These are phyloP conservation scores for Brassica hybrid DNA, from an alignment of 441 rosid species.

Conservation along the genomic window DNA sequence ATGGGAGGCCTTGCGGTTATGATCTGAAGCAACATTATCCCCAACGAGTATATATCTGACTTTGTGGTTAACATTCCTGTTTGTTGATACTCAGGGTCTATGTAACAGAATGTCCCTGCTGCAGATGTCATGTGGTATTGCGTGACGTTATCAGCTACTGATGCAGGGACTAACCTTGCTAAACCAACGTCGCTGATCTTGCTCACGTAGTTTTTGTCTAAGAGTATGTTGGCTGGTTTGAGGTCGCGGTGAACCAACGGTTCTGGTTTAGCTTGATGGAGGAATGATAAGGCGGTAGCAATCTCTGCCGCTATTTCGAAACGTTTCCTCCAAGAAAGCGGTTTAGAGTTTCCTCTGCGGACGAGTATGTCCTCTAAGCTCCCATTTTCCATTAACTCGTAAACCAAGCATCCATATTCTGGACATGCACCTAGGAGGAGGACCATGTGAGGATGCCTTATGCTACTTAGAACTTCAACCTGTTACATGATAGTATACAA, in stretches of 20 bases:
- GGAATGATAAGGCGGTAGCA: constrained; percentile 67
- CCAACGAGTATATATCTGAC: constrained; percentile 72
- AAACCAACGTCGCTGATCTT: constrained; percentile 84
- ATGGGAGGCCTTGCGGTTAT: constrained; percentile 70
- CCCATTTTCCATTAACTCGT: constrained; percentile 72
- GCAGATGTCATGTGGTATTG: constrained; percentile 75
- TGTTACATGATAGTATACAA: constrained; percentile 13
- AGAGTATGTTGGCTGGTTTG: constrained; percentile 79
- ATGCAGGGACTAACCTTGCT: constrained; percentile 72
- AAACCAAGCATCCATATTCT: constrained; percentile 72
- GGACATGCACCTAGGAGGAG: constrained; percentile 81
- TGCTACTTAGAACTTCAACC: constrained; percentile 72
- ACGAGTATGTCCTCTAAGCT: constrained; percentile 71
- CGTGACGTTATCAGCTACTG: constrained; percentile 66
- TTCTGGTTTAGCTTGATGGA: constrained; percentile 82
- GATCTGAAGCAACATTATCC: constrained; percentile 67
- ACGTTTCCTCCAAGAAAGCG: constrained; percentile 63
- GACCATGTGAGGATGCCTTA: constrained; percentile 82
- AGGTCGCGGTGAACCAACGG: constrained; percentile 81
- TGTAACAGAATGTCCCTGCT: constrained; percentile 84
- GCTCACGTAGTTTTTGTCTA: constrained; percentile 68
- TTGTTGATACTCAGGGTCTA: constrained; percentile 82
- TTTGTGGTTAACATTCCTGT: constrained; percentile 70
- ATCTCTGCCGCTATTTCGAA: constrained; percentile 69
- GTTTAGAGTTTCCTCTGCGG: constrained; percentile 54